Percentiles rank a stretch among this genome's conserved stretches.
These are phyloP conservation scores for Dendrobium huoshanense DNA, from an alignment of 106 monocot species.

Conservation along the genomic window DNA sequence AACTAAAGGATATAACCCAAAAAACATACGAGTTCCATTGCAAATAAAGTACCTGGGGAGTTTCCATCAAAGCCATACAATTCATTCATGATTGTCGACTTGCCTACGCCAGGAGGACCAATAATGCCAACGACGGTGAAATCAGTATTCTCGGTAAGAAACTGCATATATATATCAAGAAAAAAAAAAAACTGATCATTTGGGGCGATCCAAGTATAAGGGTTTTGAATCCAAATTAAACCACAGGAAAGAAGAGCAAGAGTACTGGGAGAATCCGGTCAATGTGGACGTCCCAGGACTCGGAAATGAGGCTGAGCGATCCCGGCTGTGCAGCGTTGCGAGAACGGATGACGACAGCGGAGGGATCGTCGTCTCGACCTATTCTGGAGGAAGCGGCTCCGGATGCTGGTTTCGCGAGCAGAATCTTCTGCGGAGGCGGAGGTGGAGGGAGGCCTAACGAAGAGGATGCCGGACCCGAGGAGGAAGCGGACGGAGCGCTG, in stretches of 20 bases:
- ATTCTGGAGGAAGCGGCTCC: conserved; percentile 9
- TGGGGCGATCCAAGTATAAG: neutral
- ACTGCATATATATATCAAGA: conserved; percentile 29
- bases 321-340: conserved; percentile 47
- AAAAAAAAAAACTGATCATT: neutral
- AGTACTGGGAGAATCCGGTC: conserved; percentile 78
- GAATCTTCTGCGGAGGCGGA: conserved; percentile 72
- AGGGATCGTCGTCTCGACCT: conserved; percentile 55
- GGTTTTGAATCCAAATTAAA: neutral
- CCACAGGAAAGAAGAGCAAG: no score
- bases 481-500: conserved; percentile 12
- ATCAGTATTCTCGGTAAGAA: conserved; percentile 87
- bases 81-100: conserved; percentile 93
- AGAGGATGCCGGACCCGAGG: conserved; percentile 13
- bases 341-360: conserved; percentile 28
- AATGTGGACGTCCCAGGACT: conserved; percentile 74
- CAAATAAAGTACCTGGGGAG: conserved; percentile 50
- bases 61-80: conserved; percentile 83
- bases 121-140: conserved; percentile 84
- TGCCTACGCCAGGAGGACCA: conserved; percentile 85
- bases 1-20: neutral
- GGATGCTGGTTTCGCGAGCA: conserved; percentile 64
- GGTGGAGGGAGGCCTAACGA: conserved; percentile 26
- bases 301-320: conserved; percentile 75
- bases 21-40: neutral